These are phyloP conservation scores for Pichia ethanolica DNA, from an alignment of 805 yeast species.

Conservation along the genomic window DNA sequence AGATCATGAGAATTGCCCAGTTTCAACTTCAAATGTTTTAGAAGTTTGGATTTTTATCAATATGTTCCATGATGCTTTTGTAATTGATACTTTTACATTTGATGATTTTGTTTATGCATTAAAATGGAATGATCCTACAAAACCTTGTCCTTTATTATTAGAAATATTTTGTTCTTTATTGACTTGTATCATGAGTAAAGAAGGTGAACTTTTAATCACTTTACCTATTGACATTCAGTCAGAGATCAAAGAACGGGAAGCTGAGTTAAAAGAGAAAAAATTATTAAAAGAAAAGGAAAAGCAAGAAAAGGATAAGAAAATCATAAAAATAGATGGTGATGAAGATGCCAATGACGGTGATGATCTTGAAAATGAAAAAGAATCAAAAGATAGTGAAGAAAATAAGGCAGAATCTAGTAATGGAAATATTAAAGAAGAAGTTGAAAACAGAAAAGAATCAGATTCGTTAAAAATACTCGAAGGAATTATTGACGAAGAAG, in stretches of 20 bases:
- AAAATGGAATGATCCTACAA: constrained; percentile 37
- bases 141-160: constrained; percentile 46
- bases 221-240: constrained; percentile 23
- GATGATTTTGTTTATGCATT: constrained; percentile 66
- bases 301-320: constrained; percentile 19
- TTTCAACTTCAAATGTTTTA: constrained; percentile 36
- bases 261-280: constrained; percentile 13
- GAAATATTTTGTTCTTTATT: constrained; percentile 65
- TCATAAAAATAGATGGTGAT: constrained; percentile 19
- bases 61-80: constrained; percentile 55
- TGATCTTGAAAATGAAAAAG: constrained; percentile 15
- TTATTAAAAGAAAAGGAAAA: constrained; percentile 16
- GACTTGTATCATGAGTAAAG: constrained; percentile 43
- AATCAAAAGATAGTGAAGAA: constrained; percentile 10
- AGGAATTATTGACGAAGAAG: constrained; percentile 16
- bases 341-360: constrained; percentile 9
- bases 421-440: neutral
- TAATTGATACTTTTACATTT: constrained; percentile 67
- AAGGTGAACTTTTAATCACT: constrained; percentile 22
- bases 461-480: constrained; percentile 15
- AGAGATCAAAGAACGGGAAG: constrained; percentile 14
- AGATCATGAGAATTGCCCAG: neutral
- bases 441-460: neutral
- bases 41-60: constrained; percentile 74
- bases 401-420: neutral